Conservation (phyloP, 1,284 basidiomycete genomes). For the Trichosporon coremiiforme region DNA sequence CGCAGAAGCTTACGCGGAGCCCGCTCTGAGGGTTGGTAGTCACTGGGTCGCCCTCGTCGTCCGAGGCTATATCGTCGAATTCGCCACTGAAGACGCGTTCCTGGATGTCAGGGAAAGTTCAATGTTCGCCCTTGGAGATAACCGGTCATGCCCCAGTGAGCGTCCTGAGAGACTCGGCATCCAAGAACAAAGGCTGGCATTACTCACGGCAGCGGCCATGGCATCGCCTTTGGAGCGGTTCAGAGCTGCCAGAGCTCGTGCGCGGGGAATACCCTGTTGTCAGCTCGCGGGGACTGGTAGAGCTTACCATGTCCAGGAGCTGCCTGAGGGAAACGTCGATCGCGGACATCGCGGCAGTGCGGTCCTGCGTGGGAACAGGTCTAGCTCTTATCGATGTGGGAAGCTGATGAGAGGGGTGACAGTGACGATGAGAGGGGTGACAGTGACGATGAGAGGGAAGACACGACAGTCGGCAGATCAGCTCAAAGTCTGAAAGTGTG, state of each 20-base stretch:
- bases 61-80: slow-evolving; percentile 65
- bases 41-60: slow-evolving; percentile 57
- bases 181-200: background rate
- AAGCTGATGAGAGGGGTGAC: background rate
- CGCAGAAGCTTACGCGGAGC: background rate
- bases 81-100: slow-evolving; percentile 64
- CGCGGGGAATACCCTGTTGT: slow-evolving; percentile 69
- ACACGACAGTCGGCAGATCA: background rate
- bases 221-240: slow-evolving; percentile 72
- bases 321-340: slow-evolving; percentile 36
- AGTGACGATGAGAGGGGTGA: too few species aligned
- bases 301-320: slow-evolving; percentile 43
- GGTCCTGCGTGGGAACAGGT: background rate
- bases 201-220: slow-evolving; percentile 82
- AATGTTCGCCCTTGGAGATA: background rate
- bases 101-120: slow-evolving; percentile 30
- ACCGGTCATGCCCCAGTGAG: background rate
- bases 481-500: background rate
- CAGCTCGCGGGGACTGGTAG: background rate
- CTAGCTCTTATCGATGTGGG: background rate
- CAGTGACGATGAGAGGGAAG: background rate
- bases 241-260: slow-evolving; percentile 76
- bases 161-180: background rate
- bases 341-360: background rate
- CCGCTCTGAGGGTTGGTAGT: background rate